Evolutionary conservation across 352 stramenopile species (phyloP).

Genomic region (Phytopythium kandeliae): DNA sequence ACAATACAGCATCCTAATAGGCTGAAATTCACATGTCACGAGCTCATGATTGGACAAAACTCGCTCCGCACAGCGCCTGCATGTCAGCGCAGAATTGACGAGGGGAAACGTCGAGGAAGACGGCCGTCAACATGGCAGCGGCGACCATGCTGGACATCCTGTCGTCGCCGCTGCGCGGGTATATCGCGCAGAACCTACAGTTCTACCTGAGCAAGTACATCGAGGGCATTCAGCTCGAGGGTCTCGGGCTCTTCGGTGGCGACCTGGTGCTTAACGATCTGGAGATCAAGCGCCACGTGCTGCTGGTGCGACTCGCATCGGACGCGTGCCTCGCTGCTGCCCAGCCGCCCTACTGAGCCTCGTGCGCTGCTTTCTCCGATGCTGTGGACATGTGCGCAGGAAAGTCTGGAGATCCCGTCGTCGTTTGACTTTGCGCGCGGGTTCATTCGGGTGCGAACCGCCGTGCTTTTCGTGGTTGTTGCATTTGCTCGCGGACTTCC

Average conservation of each 20-base stretch:
- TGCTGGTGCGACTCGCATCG: constrained; percentile 20
- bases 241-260: constrained; percentile 76
- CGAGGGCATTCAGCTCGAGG: constrained; percentile 84
- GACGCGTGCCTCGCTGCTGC: background rate
- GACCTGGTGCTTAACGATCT: constrained; percentile 87
- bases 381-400: constrained; percentile 14
- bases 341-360: background rate
- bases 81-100: background rate
- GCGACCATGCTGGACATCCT: constrained; percentile 76
- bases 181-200: constrained; percentile 85
- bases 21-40: no score
- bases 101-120: background rate
- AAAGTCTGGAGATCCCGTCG: constrained; percentile 83
- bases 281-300: constrained; percentile 85
- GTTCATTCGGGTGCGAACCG: constrained; percentile 67
- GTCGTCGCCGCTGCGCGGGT: constrained; percentile 76
- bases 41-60: constrained; percentile 2
- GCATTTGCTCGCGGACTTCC: background rate
- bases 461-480: background rate
- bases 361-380: background rate
- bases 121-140: background rate
- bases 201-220: constrained; percentile 90
- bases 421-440: constrained; percentile 83
- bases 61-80: background rate
- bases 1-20: background rate